Conservation (phyloP, 169 alveolate species). For the Cryptosporidium ryanae region DNA sequence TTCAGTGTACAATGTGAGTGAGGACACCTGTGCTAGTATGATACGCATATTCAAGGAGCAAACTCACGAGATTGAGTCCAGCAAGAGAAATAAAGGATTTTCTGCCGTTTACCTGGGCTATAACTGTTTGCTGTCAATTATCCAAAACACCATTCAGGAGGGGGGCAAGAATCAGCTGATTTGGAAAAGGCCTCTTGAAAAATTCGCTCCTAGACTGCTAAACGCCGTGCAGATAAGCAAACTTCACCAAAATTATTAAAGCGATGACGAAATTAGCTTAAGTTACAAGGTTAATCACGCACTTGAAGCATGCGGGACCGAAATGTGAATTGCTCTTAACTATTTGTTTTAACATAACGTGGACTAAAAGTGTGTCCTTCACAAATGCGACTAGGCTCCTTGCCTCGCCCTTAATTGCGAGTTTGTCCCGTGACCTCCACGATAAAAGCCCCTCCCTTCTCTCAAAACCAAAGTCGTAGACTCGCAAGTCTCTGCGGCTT, state of each 20-base stretch:
- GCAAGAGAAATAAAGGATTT: background rate
- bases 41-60: conserved; percentile 49
- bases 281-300: no score
- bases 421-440: no score
- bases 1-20: conserved; percentile 25
- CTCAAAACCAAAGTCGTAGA: no score
- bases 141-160: conserved; percentile 66
- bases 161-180: conserved; percentile 58
- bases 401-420: no score
- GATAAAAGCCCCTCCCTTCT: no score
- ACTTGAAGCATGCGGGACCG: no score
- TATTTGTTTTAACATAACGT: background rate
- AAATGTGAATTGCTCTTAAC: no score
- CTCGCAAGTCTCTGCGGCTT: no score
- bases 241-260: conserved; percentile 42
- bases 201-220: conserved; percentile 69
- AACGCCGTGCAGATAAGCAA: conserved; percentile 73
- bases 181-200: conserved; percentile 69
- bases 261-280: background rate
- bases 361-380: no score
- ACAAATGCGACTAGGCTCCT: no score
- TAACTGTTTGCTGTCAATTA: conserved; percentile 59
- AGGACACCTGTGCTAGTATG: conserved; percentile 31
- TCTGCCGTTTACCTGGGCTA: conserved; percentile 68
- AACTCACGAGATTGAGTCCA: background rate